These are phyloP conservation scores for Colletotrichum destructivum DNA, from an alignment of 2,329 filamentous ascomycete species.

Conservation along the genomic window DNA sequence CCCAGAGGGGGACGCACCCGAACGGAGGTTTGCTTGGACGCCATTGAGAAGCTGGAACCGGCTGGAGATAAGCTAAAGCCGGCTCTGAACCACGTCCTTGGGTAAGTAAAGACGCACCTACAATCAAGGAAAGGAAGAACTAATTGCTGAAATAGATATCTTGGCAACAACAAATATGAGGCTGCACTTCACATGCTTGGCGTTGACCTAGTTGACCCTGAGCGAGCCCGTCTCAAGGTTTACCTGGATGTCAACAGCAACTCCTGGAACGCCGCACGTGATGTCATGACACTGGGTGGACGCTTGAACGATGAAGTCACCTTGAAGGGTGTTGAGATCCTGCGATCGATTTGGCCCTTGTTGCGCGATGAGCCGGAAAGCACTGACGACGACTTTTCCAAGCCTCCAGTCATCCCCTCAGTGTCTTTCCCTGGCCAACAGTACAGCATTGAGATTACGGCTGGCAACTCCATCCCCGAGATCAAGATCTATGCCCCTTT, in stretches of 20 bases:
- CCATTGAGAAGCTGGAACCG: background rate
- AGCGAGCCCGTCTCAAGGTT: background rate
- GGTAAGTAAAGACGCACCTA: too few relatives aligned
- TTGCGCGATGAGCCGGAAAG: background rate
- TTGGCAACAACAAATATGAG: conserved; percentile 1
- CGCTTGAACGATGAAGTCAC: background rate
- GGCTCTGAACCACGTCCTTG: background rate
- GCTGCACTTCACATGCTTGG: background rate
- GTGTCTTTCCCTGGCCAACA: background rate
- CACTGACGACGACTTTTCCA: background rate
- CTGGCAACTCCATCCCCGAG: background rate
- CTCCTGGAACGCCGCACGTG: background rate
- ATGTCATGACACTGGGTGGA: conserved; percentile 1
- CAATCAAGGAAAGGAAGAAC: too few relatives aligned
- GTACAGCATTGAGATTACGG: background rate
- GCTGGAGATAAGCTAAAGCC: background rate
- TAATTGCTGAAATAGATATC: background rate
- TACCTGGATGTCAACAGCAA: conserved; percentile 6
- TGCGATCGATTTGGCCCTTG: background rate
- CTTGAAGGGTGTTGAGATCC: background rate
- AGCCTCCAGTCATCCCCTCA: background rate
- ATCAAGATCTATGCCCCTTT: background rate
- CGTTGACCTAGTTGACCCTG: background rate
- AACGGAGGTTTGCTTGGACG: background rate
- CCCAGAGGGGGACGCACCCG: conserved; percentile 2